These are phyloP conservation scores for Magnolia sinica DNA, from an alignment of 164 flowering plant genomes.

Conservation along the genomic window DNA sequence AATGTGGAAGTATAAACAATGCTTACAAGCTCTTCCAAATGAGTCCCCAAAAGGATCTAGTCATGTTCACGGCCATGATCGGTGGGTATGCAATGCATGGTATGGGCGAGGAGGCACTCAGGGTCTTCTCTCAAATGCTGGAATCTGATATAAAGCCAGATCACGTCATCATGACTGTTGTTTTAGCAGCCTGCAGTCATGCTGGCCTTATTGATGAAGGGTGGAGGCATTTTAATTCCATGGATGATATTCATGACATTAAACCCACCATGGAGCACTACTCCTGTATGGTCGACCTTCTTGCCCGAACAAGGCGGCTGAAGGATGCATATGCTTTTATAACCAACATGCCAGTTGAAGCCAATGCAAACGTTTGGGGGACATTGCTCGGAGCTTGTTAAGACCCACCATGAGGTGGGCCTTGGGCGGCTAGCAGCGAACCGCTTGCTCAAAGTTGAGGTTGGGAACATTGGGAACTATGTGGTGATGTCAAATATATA, in stretches of 20 bases:
- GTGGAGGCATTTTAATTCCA: slow-evolving; percentile 50
- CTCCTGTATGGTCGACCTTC: slow-evolving; percentile 73
- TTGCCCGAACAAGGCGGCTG: slow-evolving; percentile 63
- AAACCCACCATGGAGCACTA: slow-evolving; percentile 84
- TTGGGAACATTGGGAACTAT: slow-evolving; percentile 59
- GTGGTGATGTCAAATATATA: slow-evolving; percentile 68
- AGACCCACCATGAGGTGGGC: slow-evolving; percentile 56
- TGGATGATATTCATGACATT: slow-evolving; percentile 44
- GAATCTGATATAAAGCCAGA: slow-evolving; percentile 56
- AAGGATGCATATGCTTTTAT: slow-evolving; percentile 64
- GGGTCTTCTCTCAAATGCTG: slow-evolving; percentile 49
- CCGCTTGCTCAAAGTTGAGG: slow-evolving; percentile 50
- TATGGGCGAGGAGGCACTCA: slow-evolving; percentile 65
- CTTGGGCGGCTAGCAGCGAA: slow-evolving; percentile 56
- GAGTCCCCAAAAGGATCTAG: slow-evolving; percentile 52
- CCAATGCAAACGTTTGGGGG: slow-evolving; percentile 73
- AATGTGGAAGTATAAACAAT: slow-evolving; percentile 55
- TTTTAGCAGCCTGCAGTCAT: slow-evolving; percentile 81
- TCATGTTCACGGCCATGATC: slow-evolving; percentile 76
- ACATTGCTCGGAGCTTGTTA: slow-evolving; percentile 72
- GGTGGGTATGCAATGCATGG: slow-evolving; percentile 87
- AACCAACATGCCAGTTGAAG: slow-evolving; percentile 53
- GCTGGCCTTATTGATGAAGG: slow-evolving; percentile 73
- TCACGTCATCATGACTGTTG: slow-evolving; percentile 57
- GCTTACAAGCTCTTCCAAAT: slow-evolving; percentile 56